Evolutionary conservation across 768 basidiomycete species (phyloP).

Genomic region (Trametes cingulata): DNA sequence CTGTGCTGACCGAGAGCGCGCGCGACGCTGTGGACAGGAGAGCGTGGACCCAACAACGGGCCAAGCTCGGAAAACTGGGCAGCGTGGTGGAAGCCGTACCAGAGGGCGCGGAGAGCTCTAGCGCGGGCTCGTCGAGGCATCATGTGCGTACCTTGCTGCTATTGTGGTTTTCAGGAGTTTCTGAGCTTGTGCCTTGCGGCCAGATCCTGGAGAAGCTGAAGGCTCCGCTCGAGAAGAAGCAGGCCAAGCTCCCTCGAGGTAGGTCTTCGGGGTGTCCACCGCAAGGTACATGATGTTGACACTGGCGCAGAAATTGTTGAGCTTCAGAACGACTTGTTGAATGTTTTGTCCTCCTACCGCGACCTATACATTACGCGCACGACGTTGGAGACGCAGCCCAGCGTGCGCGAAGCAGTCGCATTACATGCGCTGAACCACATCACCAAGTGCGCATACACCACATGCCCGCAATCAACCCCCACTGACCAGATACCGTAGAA

Average conservation of each 20-base stretch:
- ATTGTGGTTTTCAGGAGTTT: not conserved
- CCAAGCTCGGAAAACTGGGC: slow-evolving; percentile 60
- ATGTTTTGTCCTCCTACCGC: slow-evolving; percentile 61
- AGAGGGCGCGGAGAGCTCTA: slow-evolving; percentile 34
- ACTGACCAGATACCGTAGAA: slow-evolving; percentile 48
- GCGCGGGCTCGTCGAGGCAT: not conserved
- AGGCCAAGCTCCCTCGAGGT: slow-evolving; percentile 57
- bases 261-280: not conserved
- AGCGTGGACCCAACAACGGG: slow-evolving; percentile 56
- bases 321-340: slow-evolving; percentile 70
- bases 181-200: not conserved
- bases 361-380: slow-evolving; percentile 78
- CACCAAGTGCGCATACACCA: slow-evolving; percentile 61
- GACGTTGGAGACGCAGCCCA: slow-evolving; percentile 62
- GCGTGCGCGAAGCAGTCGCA: slow-evolving; percentile 65
- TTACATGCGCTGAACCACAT: slow-evolving; percentile 89
- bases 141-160: not conserved
- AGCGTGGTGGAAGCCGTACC: slow-evolving; percentile 51
- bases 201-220: slow-evolving; percentile 62
- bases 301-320: slow-evolving; percentile 32
- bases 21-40: slow-evolving; percentile 54
- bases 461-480: too few species aligned
- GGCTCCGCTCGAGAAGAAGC: slow-evolving; percentile 53
- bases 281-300: not conserved
- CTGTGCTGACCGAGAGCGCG: slow-evolving; percentile 48